A percentile compares a stretch with the other conserved stretches of the same genome.
These are phyloP conservation scores for Trichoderma virens DNA, from an alignment of 495 filamentous ascomycete species.

Conservation along the genomic window DNA sequence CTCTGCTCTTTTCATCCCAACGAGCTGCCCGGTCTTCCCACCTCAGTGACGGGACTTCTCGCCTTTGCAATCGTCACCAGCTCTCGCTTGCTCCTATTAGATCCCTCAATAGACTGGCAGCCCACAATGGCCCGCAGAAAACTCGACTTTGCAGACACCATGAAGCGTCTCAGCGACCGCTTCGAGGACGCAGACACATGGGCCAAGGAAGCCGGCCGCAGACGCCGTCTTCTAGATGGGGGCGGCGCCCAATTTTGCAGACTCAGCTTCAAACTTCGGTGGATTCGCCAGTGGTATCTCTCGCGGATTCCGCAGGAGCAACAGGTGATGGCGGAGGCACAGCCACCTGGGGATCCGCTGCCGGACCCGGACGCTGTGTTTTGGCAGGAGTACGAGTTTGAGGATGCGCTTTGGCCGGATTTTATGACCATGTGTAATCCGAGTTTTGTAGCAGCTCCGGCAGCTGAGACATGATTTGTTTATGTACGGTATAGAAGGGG, in stretches of 20 bases:
- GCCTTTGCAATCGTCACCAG: conserved; percentile 18
- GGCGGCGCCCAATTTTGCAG: conserved; percentile 9
- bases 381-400: not conserved
- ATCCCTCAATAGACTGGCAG: conserved; percentile 20
- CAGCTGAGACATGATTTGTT: not conserved
- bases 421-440: not conserved
- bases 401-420: not conserved
- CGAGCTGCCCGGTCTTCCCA: conserved; percentile 14
- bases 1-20: conserved; percentile 13
- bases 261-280: conserved; percentile 17
- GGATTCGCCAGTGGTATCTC: conserved; percentile 21
- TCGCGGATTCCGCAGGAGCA: conserved; percentile 14
- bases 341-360: not conserved
- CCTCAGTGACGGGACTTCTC: conserved; percentile 11
- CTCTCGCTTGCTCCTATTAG: conserved; percentile 16
- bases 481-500: not conserved
- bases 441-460: not conserved
- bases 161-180: conserved; percentile 12
- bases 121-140: conserved; percentile 10
- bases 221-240: conserved; percentile 3
- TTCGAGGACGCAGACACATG: conserved; percentile 14
- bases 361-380: not conserved
- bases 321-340: not conserved
- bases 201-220: conserved; percentile 13
- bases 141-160: conserved; percentile 14